Evolutionary conservation across 2,329 filamentous ascomycete genomes (phyloP).

Genomic region (Drechslerella coelobrocha): DNA sequence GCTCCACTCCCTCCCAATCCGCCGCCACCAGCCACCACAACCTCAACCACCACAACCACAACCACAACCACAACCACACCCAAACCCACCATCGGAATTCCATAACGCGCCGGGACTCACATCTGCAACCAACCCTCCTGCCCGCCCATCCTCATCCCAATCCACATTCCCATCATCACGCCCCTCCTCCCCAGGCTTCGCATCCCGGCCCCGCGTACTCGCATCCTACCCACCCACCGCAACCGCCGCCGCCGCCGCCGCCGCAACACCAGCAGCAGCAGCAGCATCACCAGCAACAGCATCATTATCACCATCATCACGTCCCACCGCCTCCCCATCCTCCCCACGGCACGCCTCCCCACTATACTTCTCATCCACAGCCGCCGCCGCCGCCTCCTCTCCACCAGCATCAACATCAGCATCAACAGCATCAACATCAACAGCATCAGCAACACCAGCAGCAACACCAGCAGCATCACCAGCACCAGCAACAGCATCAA

Average conservation of each 20-base stretch:
- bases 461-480: slow-evolving; percentile 14
- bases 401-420: slow-evolving; percentile 11
- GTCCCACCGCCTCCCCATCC: slow-evolving; percentile 15
- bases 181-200: background rate
- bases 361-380: slow-evolving; percentile 7
- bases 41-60: background rate
- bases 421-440: too few relatives aligned
- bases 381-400: slow-evolving; percentile 10
- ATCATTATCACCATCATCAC: slow-evolving; percentile 31
- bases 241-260: slow-evolving; percentile 10
- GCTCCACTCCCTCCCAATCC: background rate
- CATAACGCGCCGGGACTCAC: background rate
- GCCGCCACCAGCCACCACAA: slow-evolving; percentile 4
- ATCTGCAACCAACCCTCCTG: background rate
- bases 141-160: background rate
- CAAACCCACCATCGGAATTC: background rate
- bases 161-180: background rate
- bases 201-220: background rate
- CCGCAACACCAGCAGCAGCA: slow-evolving; percentile 16
- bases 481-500: slow-evolving; percentile 23
- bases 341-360: slow-evolving; percentile 1
- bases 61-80: background rate
- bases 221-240: slow-evolving; percentile 4
- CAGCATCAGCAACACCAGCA: slow-evolving; percentile 32
- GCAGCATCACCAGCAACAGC: slow-evolving; percentile 9